Conservation (phyloP, 257 asterid genomes). For the Nicotiana obtusifolia region DNA sequence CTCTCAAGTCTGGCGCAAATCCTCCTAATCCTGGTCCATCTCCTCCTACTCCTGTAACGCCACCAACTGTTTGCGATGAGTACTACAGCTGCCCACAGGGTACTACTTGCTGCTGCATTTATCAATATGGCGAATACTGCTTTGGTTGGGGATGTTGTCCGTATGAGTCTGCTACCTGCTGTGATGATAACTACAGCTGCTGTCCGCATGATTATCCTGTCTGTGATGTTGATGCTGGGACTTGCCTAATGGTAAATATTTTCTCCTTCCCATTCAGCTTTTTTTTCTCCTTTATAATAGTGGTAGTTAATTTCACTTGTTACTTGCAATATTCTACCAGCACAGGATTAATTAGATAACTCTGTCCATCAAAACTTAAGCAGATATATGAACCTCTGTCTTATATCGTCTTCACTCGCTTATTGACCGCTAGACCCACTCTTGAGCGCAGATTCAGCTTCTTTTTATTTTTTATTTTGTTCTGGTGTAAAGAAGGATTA, state of each 20-base stretch:
- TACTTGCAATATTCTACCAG: too few relatives aligned
- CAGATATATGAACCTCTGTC: not conserved
- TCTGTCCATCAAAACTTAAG: too few relatives aligned
- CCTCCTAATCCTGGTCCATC: slow-evolving; percentile 90
- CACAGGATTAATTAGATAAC: too few relatives aligned
- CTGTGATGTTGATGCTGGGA: slow-evolving; percentile 51
- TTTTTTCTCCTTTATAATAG: too few relatives aligned
- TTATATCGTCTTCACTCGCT: not conserved
- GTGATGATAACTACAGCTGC: slow-evolving; percentile 75
- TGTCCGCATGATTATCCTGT: slow-evolving; percentile 86
- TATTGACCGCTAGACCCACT: not conserved
- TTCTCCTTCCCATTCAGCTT: not conserved
- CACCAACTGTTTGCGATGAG: slow-evolving; percentile 62
- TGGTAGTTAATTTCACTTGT: too few relatives aligned
- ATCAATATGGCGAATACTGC: slow-evolving; percentile 46
- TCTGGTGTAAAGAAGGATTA: too few relatives aligned
- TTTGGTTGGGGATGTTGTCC: slow-evolving; percentile 96
- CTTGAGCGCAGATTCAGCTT: not conserved
- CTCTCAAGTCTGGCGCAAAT: slow-evolving; percentile 58
- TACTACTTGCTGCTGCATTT: slow-evolving; percentile 78
- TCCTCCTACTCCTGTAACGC: slow-evolving; percentile 74
- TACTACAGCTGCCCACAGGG: slow-evolving; percentile 58
- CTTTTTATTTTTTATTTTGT: too few relatives aligned
- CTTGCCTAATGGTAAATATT: slow-evolving; percentile 63
- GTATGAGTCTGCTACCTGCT: slow-evolving; percentile 78